phyloP scores from a whole-genome alignment of 805 yeast species.

The Metschnikowia arizonensis region DNA sequence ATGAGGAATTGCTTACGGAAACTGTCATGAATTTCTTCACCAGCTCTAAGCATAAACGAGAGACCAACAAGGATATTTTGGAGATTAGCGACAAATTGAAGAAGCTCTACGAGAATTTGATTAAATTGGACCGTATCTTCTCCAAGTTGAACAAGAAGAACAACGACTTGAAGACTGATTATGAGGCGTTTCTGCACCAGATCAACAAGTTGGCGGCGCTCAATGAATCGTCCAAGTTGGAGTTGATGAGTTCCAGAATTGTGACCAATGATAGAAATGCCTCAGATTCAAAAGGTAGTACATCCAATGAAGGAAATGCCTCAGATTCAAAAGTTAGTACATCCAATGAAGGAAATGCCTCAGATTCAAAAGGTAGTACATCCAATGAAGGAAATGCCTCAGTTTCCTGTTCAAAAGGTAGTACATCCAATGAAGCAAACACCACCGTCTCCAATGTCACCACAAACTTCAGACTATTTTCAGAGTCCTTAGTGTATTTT shows the following conservation, averaged over 20 bases:
- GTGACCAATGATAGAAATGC: no score
- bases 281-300: no score
- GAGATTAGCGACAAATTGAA: conserved; percentile 75
- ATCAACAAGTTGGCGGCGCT: conserved; percentile 61
- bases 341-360: no score
- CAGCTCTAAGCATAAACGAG: conserved; percentile 59
- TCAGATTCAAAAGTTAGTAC: no score
- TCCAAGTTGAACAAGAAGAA: conserved; percentile 68
- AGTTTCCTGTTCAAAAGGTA: no score
- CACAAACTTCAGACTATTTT: conserved; percentile 34
- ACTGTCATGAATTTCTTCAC: conserved; percentile 92
- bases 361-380: no score
- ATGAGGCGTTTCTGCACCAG: conserved; percentile 65
- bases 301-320: no score
- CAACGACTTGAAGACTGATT: conserved; percentile 68
- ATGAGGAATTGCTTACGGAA: conserved; percentile 81
- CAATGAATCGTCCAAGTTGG: conserved; percentile 30
- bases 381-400: no score
- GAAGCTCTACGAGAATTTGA: conserved; percentile 78
- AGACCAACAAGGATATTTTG: conserved; percentile 61
- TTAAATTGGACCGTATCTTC: conserved; percentile 74
- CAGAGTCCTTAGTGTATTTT: conserved; percentile 35
- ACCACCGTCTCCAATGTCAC: conserved; percentile 9
- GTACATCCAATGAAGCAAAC: no score
- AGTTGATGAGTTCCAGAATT: conserved; percentile 1